Conservation (phyloP, 768 basidiomycete genomes). For the Hygrophoropsis aurantiaca region DNA sequence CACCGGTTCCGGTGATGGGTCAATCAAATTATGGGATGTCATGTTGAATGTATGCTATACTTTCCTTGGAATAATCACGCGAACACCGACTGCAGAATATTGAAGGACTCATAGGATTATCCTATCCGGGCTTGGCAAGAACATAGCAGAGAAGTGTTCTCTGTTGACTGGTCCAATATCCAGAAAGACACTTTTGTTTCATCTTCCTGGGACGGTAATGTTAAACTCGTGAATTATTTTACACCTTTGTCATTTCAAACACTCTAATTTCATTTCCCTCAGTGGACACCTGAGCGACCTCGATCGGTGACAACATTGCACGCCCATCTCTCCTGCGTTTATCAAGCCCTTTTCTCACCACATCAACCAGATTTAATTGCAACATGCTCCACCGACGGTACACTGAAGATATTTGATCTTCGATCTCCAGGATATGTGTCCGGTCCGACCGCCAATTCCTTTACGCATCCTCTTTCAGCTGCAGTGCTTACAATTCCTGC, state of each 20-base stretch:
- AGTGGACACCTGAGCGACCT: conserved; percentile 89
- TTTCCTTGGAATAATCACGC: background rate
- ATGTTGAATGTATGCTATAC: conserved; percentile 66
- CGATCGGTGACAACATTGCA: conserved; percentile 79
- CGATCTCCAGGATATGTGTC: conserved; percentile 60
- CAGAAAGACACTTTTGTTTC: conserved; percentile 86
- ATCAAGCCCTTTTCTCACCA: conserved; percentile 90
- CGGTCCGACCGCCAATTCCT: conserved; percentile 51
- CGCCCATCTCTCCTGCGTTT: conserved; percentile 84
- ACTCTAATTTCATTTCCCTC: background rate
- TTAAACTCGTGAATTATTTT: conserved; percentile 73
- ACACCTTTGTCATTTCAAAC: background rate
- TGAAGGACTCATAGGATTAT: conserved; percentile 59
- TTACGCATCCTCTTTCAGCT: conserved; percentile 66
- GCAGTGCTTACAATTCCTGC: conserved; percentile 78
- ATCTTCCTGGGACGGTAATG: conserved; percentile 87
- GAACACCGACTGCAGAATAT: conserved; percentile 26
- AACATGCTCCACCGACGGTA: conserved; percentile 86
- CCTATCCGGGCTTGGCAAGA: conserved; percentile 94
- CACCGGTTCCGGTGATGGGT: conserved; percentile 87
- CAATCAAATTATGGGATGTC: conserved; percentile 88
- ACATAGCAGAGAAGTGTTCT: conserved; percentile 90
- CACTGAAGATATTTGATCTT: conserved; percentile 79
- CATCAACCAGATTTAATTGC: conserved; percentile 82
- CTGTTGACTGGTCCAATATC: conserved; percentile 94